A percentile compares a stretch with the other conserved stretches of the same genome.
Conservation (phyloP, 1,284 basidiomycete species). For the Ceratorhiza oryzae-sativae region DNA sequence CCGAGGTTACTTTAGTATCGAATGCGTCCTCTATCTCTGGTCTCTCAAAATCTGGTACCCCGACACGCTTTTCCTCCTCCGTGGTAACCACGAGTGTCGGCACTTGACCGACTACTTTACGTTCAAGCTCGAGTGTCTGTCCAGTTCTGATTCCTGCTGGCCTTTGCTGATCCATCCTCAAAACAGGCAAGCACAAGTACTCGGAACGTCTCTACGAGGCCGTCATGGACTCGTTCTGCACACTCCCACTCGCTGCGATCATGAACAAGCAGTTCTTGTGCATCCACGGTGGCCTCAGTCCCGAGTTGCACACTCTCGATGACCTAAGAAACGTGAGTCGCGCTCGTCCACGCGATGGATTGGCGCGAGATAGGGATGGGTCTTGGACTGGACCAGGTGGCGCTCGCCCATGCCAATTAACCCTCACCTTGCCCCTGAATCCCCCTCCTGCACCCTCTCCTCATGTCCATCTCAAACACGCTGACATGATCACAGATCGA, state of each 20-base stretch:
- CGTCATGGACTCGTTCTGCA: conserved; percentile 93
- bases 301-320: conserved; percentile 89
- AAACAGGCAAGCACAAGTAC: conserved; percentile 91
- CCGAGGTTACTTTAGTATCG: conserved; percentile 94
- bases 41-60: conserved; percentile 95
- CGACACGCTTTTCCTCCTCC: conserved; percentile 85
- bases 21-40: conserved; percentile 94
- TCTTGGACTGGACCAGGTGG: not conserved
- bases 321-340: conserved; percentile 77
- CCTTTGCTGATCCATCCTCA: conserved; percentile 14
- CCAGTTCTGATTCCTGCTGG: not conserved
- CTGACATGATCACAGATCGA: conserved; percentile 70
- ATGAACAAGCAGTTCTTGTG: conserved; percentile 99
- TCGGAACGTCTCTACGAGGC: conserved; percentile 89
- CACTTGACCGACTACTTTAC: conserved; percentile 98
- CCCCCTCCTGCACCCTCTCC: not conserved
- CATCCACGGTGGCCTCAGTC: conserved; percentile 92
- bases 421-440: conserved; percentile 13
- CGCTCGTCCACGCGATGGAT: too few relatives aligned
- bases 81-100: conserved; percentile 97
- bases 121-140: conserved; percentile 91
- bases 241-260: conserved; percentile 87
- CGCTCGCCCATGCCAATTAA: not conserved
- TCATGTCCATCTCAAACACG: not conserved
- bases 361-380: not conserved